Base-by-base conservation (phyloP, 192 early-diverging fungal genomes). In the Linnemannia schmuckeri region DNA sequence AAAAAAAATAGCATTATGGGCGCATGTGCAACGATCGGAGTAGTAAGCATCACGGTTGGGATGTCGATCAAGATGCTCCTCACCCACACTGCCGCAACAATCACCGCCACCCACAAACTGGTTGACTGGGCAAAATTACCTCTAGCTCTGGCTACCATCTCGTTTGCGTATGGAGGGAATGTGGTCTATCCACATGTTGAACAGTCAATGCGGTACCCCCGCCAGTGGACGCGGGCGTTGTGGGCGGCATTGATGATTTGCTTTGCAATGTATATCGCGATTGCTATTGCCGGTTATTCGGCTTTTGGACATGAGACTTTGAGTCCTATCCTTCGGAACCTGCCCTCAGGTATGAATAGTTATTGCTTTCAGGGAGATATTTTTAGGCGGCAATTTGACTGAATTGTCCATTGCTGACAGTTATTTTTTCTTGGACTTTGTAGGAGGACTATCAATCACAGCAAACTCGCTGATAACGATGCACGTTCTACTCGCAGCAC, bases 121-220 rank as follows among this genome's bases (percentile, higher is more conserved):
- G 92, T 92, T 7, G 84, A 90, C 66, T 92, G 90, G 81, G 40
- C 81, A 18, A 89, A 89, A 74, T 83, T 96, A 35, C 95, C 95
- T 2, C 83, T 93, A 12, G 93, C 94, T 0, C 85, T 97, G 3
- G 94, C 93, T 9, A 93, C 93, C 6, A 94, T 97, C 78, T 88
- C 92, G 24, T 96, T 95, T 79, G 93, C 94, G n/a, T 96, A 91
- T 70, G 85, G 92, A 46, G 96, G 95, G 7, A 95, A 96, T 37
- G 94, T 94, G 30, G 94, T 96, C 13, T 97, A 96, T 71, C 93
- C 96, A 4, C 94, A 97, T 75, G 93, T 96, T 6, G 95, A 97
- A 77, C 89, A 91, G 3, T 89, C 92, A 61, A 96, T 97, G 96
- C 88, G 81, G 47, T 83, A 94, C 61, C 96, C 96, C 13, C 83